phyloP scores from a whole-genome alignment of 208 protist genomes.

The Strigomonas galati region DNA sequence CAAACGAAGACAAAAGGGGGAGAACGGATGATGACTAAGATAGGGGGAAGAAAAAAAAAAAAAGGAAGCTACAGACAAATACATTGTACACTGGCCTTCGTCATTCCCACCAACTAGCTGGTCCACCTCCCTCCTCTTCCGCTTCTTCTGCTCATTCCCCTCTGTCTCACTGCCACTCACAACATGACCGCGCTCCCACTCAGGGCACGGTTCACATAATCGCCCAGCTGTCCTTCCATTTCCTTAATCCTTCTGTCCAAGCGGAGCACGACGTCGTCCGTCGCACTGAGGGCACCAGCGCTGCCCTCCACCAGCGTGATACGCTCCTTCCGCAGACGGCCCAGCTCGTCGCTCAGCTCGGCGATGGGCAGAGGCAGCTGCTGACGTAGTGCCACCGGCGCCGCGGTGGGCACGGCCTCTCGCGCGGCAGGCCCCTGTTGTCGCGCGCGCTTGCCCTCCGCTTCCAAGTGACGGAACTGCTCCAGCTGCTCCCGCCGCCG shows the following conservation, averaged over 20 bases:
- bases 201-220: background rate
- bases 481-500: slow-evolving; percentile 64
- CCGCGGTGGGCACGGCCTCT: background rate
- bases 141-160: background rate
- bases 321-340: slow-evolving; percentile 51
- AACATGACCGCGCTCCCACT: background rate
- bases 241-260: slow-evolving; percentile 52
- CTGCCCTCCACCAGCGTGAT: slow-evolving; percentile 48
- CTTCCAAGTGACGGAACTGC: slow-evolving; percentile 3
- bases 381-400: background rate
- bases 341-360: slow-evolving; percentile 33
- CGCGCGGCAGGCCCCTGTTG: background rate
- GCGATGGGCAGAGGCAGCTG: slow-evolving; percentile 5
- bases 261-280: slow-evolving; percentile 46
- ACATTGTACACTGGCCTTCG: no score
- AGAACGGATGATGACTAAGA: background rate
- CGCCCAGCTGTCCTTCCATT: slow-evolving; percentile 31
- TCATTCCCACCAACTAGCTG: no score
- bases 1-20: background rate
- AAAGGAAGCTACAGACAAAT: no score
- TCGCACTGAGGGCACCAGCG: slow-evolving; percentile 50
- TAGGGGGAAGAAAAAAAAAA: background rate
- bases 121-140: no score
- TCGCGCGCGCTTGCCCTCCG: slow-evolving; percentile 3
- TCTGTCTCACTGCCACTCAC: background rate